Percentiles rank a stretch among this genome's conserved stretches.
These are phyloP conservation scores for Paxillus ammoniavirescens DNA, from an alignment of 768 basidiomycete genomes.

Conservation along the genomic window DNA sequence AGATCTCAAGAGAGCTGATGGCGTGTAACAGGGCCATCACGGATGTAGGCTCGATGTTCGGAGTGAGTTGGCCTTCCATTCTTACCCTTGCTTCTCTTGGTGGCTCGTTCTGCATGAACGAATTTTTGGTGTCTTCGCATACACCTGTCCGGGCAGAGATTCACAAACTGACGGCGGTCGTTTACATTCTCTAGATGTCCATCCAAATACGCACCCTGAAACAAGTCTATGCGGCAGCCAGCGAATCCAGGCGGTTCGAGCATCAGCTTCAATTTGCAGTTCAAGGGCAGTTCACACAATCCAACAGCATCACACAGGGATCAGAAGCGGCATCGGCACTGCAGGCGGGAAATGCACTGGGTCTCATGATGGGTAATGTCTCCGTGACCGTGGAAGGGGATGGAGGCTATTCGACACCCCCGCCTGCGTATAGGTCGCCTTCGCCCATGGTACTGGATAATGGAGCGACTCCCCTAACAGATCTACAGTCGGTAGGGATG, in stretches of 20 bases:
- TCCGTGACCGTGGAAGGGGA: neutral
- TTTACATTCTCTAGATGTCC: conserved; percentile 31
- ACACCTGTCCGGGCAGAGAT: neutral
- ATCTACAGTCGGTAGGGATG: no score
- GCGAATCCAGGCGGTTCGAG: conserved; percentile 20
- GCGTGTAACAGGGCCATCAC: conserved; percentile 51
- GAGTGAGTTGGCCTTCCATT: conserved; percentile 12
- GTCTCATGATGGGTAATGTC: neutral
- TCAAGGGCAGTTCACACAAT: conserved; percentile 1
- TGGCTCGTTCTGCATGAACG: neutral
- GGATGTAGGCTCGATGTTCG: conserved; percentile 39
- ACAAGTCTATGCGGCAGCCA: conserved; percentile 41
- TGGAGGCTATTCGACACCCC: neutral
- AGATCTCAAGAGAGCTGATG: conserved; percentile 53
- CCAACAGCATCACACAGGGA: neutral
- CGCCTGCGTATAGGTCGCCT: conserved; percentile 6
- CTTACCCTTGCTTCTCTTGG: neutral
- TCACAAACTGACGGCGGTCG: no score
- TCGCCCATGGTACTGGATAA: no score
- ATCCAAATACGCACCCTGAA: conserved; percentile 56
- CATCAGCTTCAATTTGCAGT: neutral
- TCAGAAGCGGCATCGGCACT: neutral
- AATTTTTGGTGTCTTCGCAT: no score
- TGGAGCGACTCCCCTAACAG: no score
- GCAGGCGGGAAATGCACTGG: conserved; percentile 7